phyloP scores from a whole-genome alignment of 139 green algal species.

The Gonium pectorale region DNA sequence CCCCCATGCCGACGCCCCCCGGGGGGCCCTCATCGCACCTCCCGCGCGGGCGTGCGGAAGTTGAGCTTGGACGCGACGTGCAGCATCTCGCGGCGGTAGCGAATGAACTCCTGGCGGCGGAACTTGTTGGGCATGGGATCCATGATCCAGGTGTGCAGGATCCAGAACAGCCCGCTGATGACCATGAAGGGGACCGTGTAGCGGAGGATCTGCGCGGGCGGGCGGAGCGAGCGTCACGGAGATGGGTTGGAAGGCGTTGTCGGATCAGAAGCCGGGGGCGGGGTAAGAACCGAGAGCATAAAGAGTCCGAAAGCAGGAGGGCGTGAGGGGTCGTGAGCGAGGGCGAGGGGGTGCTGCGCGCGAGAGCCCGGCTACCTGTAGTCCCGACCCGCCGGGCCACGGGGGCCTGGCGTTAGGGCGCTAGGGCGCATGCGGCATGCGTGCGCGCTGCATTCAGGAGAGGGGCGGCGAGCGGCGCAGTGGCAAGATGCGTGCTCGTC shows the following conservation, averaged over 20 bases:
- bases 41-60: conserved; percentile 66
- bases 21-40: too few relatives aligned
- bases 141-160: conserved; percentile 72
- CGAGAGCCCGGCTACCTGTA: too few relatives aligned
- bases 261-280: too few relatives aligned
- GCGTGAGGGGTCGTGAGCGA: background rate
- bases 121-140: conserved; percentile 70
- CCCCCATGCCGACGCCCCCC: too few relatives aligned
- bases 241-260: background rate
- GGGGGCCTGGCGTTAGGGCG: too few relatives aligned
- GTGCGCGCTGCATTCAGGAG: too few relatives aligned
- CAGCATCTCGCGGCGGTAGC: conserved; percentile 66
- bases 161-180: conserved; percentile 67
- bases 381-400: too few relatives aligned
- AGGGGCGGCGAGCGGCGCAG: too few relatives aligned
- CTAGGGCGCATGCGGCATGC: too few relatives aligned
- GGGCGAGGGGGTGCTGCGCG: too few relatives aligned
- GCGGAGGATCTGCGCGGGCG: conserved; percentile 46
- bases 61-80: conserved; percentile 70
- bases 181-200: conserved; percentile 70
- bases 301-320: background rate
- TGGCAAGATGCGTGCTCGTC: too few relatives aligned
- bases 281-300: too few relatives aligned
- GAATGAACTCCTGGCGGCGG: conserved; percentile 62
- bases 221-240: background rate